phyloP scores from a whole-genome alignment of 441 rosid species.

The Dalechampia spathulata region DNA sequence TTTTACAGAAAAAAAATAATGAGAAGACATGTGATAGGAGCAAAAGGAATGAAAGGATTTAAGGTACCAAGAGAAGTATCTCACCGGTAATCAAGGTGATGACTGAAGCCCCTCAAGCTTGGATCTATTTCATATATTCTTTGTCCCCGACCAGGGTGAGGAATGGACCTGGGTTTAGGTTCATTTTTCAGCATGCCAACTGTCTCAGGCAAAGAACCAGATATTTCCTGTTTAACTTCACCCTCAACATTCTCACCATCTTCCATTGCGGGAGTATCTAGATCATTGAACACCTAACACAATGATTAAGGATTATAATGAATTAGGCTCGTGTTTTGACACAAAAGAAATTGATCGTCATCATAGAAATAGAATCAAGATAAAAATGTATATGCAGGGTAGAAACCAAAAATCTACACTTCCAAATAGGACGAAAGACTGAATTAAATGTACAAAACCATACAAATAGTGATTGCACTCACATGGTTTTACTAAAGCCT shows the following conservation, averaged over 20 bases:
- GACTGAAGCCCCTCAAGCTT: slow-evolving; percentile 39
- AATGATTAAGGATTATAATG: neutral
- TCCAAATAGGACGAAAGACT: neutral
- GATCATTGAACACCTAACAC: slow-evolving; percentile 28
- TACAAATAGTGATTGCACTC: neutral
- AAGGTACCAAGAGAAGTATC: slow-evolving; percentile 11
- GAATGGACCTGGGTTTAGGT: slow-evolving; percentile 33
- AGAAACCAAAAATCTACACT: neutral
- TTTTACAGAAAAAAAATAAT: neutral
- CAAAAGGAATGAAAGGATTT: neutral
- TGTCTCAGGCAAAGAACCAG: slow-evolving; percentile 20
- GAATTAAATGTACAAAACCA: neutral
- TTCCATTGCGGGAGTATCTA: slow-evolving; percentile 37
- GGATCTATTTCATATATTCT: slow-evolving; percentile 89
- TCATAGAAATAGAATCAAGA: neutral
- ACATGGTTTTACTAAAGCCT: neutral
- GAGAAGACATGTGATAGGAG: neutral
- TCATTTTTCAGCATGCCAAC: slow-evolving; percentile 28
- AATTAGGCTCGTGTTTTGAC: slow-evolving; percentile 1
- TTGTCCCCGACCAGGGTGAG: slow-evolving; percentile 74
- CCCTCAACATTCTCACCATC: slow-evolving; percentile 28
- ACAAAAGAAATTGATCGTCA: slow-evolving; percentile 5
- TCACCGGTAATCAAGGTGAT: slow-evolving; percentile 90
- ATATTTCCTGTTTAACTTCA: slow-evolving; percentile 30
- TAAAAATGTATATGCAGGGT: neutral